These are phyloP conservation scores for Penicillium sclerotiorum DNA, from an alignment of 2,329 filamentous ascomycete genomes.

Conservation along the genomic window DNA sequence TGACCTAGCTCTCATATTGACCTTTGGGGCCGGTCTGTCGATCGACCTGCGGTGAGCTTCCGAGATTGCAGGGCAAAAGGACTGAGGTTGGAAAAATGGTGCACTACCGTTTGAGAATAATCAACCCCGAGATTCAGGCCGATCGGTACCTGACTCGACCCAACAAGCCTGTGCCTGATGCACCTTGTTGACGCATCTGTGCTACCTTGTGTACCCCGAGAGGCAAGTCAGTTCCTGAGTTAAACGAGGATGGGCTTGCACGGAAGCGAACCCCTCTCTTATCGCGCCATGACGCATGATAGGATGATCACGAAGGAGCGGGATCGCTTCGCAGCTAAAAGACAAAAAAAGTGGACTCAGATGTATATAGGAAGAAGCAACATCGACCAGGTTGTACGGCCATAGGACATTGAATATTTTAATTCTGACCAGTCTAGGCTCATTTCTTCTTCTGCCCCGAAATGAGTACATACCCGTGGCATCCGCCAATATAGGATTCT, in stretches of 20 bases:
- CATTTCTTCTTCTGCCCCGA: constrained; percentile 24
- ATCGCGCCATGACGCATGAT: not conserved
- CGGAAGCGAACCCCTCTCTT: not conserved
- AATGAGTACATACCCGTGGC: too few species aligned
- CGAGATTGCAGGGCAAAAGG: constrained; percentile 6
- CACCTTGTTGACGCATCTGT: too few species aligned
- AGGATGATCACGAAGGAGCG: not conserved
- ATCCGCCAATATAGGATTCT: not conserved
- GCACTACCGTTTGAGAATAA: constrained; percentile 6
- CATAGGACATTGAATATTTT: constrained; percentile 18
- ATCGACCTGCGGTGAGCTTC: constrained; percentile 6
- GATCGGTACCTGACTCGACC: constrained; percentile 27
- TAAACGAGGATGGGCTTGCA: constrained; percentile 9
- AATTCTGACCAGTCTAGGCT: constrained; percentile 27
- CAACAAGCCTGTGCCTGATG: constrained; percentile 12
- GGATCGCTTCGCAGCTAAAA: not conserved
- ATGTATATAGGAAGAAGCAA: constrained; percentile 27
- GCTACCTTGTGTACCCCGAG: constrained; percentile 13
- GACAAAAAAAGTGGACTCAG: not conserved
- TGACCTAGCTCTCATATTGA: not conserved
- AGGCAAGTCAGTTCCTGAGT: constrained; percentile 14
- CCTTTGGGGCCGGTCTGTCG: not conserved
- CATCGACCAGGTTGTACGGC: constrained; percentile 6
- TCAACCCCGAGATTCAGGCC: constrained; percentile 2
- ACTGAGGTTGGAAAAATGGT: not conserved